Conservation (phyloP, 805 yeast species). For the Cyberlindnera sargentensis region DNA sequence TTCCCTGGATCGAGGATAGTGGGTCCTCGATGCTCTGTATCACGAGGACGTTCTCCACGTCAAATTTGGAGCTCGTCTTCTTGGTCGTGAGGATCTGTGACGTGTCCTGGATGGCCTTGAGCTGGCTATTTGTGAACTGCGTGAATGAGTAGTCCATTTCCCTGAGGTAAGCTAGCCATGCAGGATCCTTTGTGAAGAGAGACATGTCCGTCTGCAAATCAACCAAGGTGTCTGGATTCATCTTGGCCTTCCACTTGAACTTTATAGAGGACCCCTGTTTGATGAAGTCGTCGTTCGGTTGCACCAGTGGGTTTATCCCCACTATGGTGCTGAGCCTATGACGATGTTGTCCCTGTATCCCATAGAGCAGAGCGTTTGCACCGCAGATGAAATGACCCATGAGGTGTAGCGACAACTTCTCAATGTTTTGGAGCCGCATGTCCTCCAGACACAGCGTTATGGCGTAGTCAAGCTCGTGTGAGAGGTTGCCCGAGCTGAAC, state of each 20-base stretch:
- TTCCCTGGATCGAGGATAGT: neutral
- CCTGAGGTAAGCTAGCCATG: slow-evolving; percentile 7
- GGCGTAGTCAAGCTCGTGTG: slow-evolving; percentile 13
- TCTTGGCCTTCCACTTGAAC: slow-evolving; percentile 5
- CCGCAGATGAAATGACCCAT: slow-evolving; percentile 14
- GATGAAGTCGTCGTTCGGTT: slow-evolving; percentile 3
- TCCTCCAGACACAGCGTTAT: slow-evolving; percentile 16
- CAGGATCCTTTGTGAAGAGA: slow-evolving; percentile 9
- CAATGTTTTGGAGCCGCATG: slow-evolving; percentile 2
- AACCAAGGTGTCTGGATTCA: slow-evolving; percentile 6
- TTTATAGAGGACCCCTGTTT: slow-evolving; percentile 1
- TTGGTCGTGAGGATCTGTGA: slow-evolving; percentile 4
- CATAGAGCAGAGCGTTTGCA: slow-evolving; percentile 12
- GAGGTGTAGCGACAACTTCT: slow-evolving; percentile 8
- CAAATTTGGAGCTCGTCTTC: slow-evolving; percentile 3
- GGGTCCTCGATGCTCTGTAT: slow-evolving; percentile 13
- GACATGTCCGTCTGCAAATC: slow-evolving; percentile 1
- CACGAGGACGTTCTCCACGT: slow-evolving; percentile 9
- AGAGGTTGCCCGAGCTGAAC: slow-evolving; percentile 1
- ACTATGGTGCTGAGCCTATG: slow-evolving; percentile 13
- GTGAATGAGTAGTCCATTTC: slow-evolving; percentile 2
- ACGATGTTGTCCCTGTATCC: slow-evolving; percentile 12
- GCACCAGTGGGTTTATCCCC: slow-evolving; percentile 15
- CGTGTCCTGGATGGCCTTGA: slow-evolving; percentile 3
- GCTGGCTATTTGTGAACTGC: slow-evolving; percentile 3